These are phyloP conservation scores for Bipolaris cookei DNA, from an alignment of 2,329 filamentous ascomycete genomes.

Conservation along the genomic window DNA sequence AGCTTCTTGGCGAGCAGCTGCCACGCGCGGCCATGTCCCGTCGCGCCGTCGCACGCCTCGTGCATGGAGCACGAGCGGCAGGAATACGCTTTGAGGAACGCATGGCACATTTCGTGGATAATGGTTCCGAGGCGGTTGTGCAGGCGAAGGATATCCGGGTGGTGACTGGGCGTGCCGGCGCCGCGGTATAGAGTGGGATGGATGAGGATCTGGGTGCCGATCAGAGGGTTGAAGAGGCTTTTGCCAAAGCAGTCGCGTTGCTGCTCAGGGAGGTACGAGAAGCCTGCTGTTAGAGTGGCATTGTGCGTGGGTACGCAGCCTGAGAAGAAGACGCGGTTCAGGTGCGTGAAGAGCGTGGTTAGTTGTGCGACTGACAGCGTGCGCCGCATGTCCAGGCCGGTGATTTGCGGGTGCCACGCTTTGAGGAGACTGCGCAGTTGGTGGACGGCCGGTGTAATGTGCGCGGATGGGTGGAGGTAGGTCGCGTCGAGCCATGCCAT, in stretches of 20 bases:
- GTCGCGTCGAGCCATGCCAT: conserved; percentile 21
- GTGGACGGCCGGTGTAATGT: conserved; percentile 1
- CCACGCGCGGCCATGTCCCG: conserved; percentile 29
- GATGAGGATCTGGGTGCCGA: conserved; percentile 22
- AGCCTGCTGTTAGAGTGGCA: conserved; percentile 10
- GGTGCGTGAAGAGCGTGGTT: conserved; percentile 12
- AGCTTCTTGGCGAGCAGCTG: conserved; percentile 25
- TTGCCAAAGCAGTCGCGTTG: conserved; percentile 19
- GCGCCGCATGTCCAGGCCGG: conserved; percentile 11
- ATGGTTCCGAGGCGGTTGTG: conserved; percentile 21
- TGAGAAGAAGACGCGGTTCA: conserved; percentile 23
- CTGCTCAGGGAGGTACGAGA: conserved; percentile 12
- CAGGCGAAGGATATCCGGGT: conserved; percentile 1
- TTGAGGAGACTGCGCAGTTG: conserved; percentile 16
- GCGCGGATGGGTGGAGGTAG: conserved; percentile 12
- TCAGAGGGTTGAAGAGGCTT: conserved; percentile 16
- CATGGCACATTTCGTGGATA: conserved; percentile 27
- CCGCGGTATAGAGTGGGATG: conserved; percentile 21
- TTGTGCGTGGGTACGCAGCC: conserved; percentile 15
- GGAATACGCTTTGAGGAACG: conserved; percentile 23
- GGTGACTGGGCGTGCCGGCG: conserved; percentile 2
- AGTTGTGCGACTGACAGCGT: conserved; percentile 16
- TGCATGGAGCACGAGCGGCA: conserved; percentile 21
- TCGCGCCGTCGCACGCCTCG: conserved; percentile 5
- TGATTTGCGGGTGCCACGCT: conserved; percentile 17